Evolutionary conservation across 1,284 basidiomycete genomes (phyloP).

Genomic region (Boletellus sp.): DNA sequence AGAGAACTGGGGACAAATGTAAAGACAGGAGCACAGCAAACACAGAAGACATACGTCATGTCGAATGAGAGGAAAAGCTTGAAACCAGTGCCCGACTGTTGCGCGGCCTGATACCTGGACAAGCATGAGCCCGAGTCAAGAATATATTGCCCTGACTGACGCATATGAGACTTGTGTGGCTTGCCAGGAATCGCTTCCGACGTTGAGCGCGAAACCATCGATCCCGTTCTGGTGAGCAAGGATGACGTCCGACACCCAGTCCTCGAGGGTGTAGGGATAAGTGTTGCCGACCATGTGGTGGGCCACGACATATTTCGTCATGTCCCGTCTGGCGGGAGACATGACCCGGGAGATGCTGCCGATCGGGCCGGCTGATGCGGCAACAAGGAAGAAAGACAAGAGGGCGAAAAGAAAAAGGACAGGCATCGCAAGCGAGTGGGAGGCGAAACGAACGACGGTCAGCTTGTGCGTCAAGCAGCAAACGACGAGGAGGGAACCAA

Average conservation of each 20-base stretch:
- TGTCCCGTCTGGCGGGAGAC: conserved; percentile 11
- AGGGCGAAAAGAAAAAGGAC: conserved; percentile 8
- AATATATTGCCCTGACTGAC: conserved; percentile 38
- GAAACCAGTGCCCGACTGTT: conserved; percentile 55
- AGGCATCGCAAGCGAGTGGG: conserved; percentile 18
- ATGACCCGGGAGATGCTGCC: background rate
- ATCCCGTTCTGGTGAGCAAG: conserved; percentile 59
- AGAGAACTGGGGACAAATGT: conserved; percentile 40
- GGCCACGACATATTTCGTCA: conserved; percentile 55
- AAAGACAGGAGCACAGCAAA: background rate
- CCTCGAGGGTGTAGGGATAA: conserved; percentile 54
- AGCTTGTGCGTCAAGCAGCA: conserved; percentile 13
- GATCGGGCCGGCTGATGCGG: conserved; percentile 16
- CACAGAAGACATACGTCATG: conserved; percentile 54
- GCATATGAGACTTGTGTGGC: conserved; percentile 60
- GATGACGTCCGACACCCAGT: conserved; percentile 56
- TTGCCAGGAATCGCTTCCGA: conserved; percentile 68
- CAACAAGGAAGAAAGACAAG: conserved; percentile 10
- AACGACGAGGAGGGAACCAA: background rate
- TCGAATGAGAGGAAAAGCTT: conserved; percentile 80
- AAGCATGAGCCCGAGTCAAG: conserved; percentile 3
- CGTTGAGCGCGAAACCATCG: conserved; percentile 67
- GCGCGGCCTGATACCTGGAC: conserved; percentile 49
- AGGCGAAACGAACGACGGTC: conserved; percentile 18
- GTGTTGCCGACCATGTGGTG: conserved; percentile 72